phyloP scores from a whole-genome alignment of 2,329 filamentous ascomycete genomes.

The Monilinia laxa region DNA sequence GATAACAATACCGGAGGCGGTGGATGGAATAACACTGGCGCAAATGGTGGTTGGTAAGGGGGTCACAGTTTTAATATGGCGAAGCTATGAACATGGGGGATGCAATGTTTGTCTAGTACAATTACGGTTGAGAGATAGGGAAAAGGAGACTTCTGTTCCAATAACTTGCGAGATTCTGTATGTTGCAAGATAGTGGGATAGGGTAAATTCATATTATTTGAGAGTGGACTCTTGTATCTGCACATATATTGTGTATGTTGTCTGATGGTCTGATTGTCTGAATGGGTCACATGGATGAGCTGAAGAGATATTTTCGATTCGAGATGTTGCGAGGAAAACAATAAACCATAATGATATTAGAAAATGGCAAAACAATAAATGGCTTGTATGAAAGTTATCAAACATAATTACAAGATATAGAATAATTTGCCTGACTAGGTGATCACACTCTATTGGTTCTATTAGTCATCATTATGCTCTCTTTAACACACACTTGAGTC shows the following conservation, averaged over 20 bases:
- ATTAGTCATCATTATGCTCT: too few relatives aligned
- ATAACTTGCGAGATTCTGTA: background rate
- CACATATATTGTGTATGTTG: background rate
- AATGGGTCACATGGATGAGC: background rate
- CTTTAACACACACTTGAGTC: too few relatives aligned
- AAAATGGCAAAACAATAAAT: background rate
- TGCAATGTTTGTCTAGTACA: background rate
- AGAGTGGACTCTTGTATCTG: background rate
- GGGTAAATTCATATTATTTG: background rate
- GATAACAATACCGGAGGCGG: background rate
- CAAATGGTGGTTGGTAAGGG: constrained; percentile 1
- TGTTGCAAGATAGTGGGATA: background rate
- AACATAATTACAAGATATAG: too few relatives aligned
- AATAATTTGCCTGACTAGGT: too few relatives aligned
- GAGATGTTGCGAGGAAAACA: background rate
- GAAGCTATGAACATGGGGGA: background rate
- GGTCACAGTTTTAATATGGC: background rate
- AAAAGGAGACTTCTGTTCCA: background rate
- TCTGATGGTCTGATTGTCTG: background rate
- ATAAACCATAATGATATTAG: background rate
- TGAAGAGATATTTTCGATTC: background rate
- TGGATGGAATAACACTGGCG: constrained; percentile 9
- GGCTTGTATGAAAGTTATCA: background rate
- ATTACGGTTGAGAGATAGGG: background rate
- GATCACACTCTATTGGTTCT: too few relatives aligned